Conservation (phyloP, 2,329 filamentous ascomycete genomes). For the Microascus cirrosus region DNA sequence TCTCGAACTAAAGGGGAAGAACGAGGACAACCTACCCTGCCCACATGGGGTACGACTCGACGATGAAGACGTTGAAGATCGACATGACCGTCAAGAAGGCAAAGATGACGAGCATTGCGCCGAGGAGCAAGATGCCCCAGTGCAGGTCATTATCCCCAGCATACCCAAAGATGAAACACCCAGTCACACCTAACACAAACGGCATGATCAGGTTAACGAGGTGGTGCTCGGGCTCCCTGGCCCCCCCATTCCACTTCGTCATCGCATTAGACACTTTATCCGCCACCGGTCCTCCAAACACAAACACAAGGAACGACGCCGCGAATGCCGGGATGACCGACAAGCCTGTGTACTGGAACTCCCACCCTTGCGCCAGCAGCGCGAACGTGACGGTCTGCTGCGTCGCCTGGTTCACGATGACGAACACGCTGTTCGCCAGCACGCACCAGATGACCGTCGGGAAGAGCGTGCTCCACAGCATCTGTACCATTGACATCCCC, state of each 20-base stretch:
- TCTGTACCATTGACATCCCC: slow-evolving; percentile 13
- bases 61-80: slow-evolving; percentile 17
- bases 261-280: slow-evolving; percentile 16
- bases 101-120: slow-evolving; percentile 16
- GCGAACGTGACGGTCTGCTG: slow-evolving; percentile 13
- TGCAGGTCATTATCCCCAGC: slow-evolving; percentile 13
- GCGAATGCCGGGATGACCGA: slow-evolving; percentile 13
- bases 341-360: slow-evolving; percentile 17
- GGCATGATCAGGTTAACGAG: slow-evolving; percentile 19
- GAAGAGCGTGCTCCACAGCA: slow-evolving; percentile 19
- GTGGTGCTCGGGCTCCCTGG: slow-evolving; percentile 19
- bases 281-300: slow-evolving; percentile 17
- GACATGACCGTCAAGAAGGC: slow-evolving; percentile 15
- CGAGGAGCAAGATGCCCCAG: slow-evolving; percentile 15
- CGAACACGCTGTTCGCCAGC: slow-evolving; percentile 16
- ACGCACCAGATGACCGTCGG: slow-evolving; percentile 21
- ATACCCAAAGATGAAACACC: slow-evolving; percentile 19
- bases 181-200: slow-evolving; percentile 14
- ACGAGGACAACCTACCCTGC: neutral
- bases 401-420: slow-evolving; percentile 16
- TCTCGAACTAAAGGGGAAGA: neutral
- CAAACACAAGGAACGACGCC: slow-evolving; percentile 9
- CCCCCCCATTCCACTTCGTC: slow-evolving; percentile 15
- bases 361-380: slow-evolving; percentile 15
- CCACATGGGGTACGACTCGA: slow-evolving; percentile 19